A percentile compares a stretch with the other conserved stretches of the same genome.
Evolutionary conservation across 1,139 yeast genomes (phyloP).

Genomic region (Debaryomyces sp.): DNA sequence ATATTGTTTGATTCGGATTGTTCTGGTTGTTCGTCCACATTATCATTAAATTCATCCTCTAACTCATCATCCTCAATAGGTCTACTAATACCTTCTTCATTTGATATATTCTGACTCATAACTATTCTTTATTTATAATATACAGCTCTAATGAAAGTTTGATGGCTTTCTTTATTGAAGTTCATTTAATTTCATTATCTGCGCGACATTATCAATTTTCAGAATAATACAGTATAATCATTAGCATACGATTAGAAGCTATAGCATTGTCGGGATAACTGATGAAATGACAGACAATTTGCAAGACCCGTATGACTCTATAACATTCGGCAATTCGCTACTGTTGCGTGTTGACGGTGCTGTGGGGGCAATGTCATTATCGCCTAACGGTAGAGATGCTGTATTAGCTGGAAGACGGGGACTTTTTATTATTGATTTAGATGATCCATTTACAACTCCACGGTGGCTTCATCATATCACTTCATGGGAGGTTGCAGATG

Average conservation of each 20-base stretch:
- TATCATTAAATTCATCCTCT: conserved; percentile 28
- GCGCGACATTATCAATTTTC: conserved; percentile 3
- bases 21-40: conserved; percentile 15
- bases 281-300: conserved; percentile 9
- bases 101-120: conserved; percentile 10
- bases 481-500: conserved; percentile 98
- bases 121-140: neutral
- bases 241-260: neutral
- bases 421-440: conserved; percentile 83
- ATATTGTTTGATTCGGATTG: conserved; percentile 5
- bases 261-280: neutral
- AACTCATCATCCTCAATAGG: conserved; percentile 28
- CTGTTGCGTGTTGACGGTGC: conserved; percentile 90
- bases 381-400: conserved; percentile 92
- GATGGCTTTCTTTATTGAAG: neutral
- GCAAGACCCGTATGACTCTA: conserved; percentile 35
- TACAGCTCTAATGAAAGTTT: neutral
- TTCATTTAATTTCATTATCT: conserved; percentile 4
- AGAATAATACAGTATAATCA: neutral
- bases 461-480: conserved; percentile 90
- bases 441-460: conserved; percentile 94
- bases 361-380: conserved; percentile 88
- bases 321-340: conserved; percentile 76
- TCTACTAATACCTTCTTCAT: conserved; percentile 8
- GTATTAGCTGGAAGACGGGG: conserved; percentile 92